Evolutionary conservation across 2,329 filamentous ascomycete species (phyloP).

Genomic region (Calcarisporium arbuscula): DNA sequence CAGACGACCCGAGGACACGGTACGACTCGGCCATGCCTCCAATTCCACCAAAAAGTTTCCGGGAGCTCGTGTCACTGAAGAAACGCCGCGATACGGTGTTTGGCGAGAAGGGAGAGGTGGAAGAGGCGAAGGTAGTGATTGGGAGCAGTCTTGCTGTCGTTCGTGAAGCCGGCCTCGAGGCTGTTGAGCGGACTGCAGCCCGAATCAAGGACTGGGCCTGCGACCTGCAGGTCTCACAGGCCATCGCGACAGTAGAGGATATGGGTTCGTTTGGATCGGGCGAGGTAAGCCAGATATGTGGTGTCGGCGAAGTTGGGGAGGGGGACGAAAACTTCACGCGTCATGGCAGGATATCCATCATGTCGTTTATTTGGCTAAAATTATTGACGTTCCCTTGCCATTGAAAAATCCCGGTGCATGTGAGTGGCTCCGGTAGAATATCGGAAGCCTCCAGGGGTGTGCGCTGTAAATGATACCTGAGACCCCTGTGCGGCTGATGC

Average conservation of each 20-base stretch:
- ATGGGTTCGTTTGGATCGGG: neutral
- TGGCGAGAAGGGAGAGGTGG: conserved; percentile 7
- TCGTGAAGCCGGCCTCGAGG: conserved; percentile 18
- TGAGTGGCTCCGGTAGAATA: conserved; percentile 7
- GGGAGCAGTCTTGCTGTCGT: neutral
- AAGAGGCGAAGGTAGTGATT: conserved; percentile 8
- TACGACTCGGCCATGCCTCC: conserved; percentile 47
- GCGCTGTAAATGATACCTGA: no score
- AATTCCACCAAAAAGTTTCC: conserved; percentile 27
- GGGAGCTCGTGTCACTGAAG: conserved; percentile 29
- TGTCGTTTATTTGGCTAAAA: no score
- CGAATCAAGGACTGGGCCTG: conserved; percentile 36
- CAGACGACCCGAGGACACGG: conserved; percentile 71
- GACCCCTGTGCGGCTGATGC: no score
- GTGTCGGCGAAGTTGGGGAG: neutral
- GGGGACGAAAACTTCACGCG: no score
- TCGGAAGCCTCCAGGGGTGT: conserved; percentile 10
- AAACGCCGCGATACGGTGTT: conserved; percentile 18
- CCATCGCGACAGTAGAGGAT: no score
- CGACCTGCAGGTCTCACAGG: conserved; percentile 41
- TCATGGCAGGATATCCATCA: no score
- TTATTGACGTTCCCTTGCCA: no score
- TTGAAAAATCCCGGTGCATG: no score
- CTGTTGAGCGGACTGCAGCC: conserved; percentile 22
- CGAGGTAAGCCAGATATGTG: neutral